Evolutionary conservation across 169 alveolate species (phyloP).

Genomic region (Plasmodium vivax): DNA sequence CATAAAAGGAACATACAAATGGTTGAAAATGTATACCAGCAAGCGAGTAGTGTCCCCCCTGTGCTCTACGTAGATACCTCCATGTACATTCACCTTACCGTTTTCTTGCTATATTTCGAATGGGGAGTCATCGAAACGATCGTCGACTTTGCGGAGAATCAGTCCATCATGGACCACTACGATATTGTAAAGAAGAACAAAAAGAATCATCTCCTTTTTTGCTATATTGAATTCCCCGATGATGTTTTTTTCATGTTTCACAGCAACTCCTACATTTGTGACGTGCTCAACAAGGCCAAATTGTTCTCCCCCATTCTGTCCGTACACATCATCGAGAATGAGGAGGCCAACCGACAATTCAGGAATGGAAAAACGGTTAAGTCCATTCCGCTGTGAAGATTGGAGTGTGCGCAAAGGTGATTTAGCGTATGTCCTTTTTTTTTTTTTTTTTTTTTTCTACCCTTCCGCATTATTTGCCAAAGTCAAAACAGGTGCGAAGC

Average conservation of each 20-base stretch:
- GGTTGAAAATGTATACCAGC: constrained; percentile 25
- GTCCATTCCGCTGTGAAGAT: background rate
- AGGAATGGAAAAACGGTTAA: constrained; percentile 1
- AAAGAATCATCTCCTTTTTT: constrained; percentile 17
- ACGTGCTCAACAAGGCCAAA: constrained; percentile 30
- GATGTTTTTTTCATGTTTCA: constrained; percentile 24
- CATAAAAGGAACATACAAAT: constrained; percentile 29
- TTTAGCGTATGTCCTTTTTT: background rate
- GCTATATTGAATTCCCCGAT: constrained; percentile 54
- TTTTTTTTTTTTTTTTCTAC: background rate
- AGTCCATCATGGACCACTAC: constrained; percentile 38
- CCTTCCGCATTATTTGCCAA: background rate
- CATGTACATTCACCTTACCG: constrained; percentile 66
- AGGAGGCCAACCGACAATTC: constrained; percentile 39
- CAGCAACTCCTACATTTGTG: constrained; percentile 38
- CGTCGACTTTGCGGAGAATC: constrained; percentile 53
- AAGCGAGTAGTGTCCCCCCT: constrained; percentile 17
- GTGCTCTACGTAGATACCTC: constrained; percentile 30
- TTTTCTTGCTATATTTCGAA: constrained; percentile 48
- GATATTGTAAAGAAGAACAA: constrained; percentile 40
- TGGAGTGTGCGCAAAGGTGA: background rate
- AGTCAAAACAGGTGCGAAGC: background rate
- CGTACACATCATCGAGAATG: constrained; percentile 63
- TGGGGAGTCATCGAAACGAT: constrained; percentile 44
- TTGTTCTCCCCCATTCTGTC: constrained; percentile 28